Evolutionary conservation across 169 alveolate species (phyloP).

Genomic region (Eimeria zaria): DNA sequence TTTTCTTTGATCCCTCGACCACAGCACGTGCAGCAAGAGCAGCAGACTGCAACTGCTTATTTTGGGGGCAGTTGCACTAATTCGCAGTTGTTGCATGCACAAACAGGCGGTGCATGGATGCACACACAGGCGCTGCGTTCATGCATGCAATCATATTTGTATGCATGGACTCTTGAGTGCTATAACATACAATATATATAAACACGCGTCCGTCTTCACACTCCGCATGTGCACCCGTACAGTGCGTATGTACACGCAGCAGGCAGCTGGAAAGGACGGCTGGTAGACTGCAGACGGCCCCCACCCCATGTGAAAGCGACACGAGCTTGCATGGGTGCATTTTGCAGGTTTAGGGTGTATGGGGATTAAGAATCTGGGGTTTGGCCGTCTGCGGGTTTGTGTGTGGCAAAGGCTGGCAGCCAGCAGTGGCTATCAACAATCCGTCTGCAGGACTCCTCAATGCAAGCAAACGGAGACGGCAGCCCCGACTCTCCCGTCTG

Average conservation of each 20-base stretch:
- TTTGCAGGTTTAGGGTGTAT: background rate
- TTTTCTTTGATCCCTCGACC: background rate
- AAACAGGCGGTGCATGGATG: background rate
- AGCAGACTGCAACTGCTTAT: background rate
- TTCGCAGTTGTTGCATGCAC: background rate
- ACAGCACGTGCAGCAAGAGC: background rate
- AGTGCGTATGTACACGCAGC: too few relatives aligned
- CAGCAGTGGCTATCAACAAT: slow-evolving; percentile 12
- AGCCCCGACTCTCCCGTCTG: background rate
- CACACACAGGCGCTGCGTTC: too few relatives aligned
- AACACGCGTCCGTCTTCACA: too few relatives aligned
- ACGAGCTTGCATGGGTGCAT: too few relatives aligned
- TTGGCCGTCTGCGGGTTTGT: background rate
- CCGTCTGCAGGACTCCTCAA: background rate
- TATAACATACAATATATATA: too few relatives aligned
- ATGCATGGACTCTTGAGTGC: background rate
- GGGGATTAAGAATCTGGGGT: background rate
- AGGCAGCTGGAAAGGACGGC: too few relatives aligned
- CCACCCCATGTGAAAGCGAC: too few relatives aligned
- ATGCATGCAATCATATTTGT: too few relatives aligned
- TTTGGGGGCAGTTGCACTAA: too few relatives aligned
- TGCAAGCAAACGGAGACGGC: background rate
- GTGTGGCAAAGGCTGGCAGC: slow-evolving; percentile 11
- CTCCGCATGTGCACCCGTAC: background rate
- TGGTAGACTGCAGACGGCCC: too few relatives aligned